A percentile compares a stretch with the other conserved stretches of the same genome.
These are phyloP conservation scores for Cladosporium sp. DNA, from an alignment of 2,329 filamentous ascomycete species.

Conservation along the genomic window DNA sequence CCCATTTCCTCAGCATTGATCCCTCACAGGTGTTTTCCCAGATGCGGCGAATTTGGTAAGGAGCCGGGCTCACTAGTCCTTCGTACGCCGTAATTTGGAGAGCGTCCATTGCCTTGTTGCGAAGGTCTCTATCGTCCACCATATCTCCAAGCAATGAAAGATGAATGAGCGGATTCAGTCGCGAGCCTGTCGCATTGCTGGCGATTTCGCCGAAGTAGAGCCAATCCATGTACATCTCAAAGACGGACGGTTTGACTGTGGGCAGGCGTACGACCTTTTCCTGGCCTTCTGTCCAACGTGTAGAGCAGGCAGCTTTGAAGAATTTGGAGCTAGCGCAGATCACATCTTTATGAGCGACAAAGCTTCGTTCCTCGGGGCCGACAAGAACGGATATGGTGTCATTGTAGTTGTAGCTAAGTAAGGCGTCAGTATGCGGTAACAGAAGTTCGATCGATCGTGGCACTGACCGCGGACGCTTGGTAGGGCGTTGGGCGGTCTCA, in stretches of 20 bases:
- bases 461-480: background rate
- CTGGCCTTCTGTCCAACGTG: conserved; percentile 10
- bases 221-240: conserved; percentile 16
- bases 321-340: conserved; percentile 19
- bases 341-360: conserved; percentile 17
- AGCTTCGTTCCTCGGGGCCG: conserved; percentile 7
- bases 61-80: too few relatives aligned
- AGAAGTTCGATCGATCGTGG: background rate
- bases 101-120: background rate
- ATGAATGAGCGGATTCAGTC: background rate
- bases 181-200: background rate
- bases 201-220: background rate
- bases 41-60: background rate
- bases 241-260: background rate
- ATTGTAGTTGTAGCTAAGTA: background rate
- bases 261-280: background rate
- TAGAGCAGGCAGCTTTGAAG: conserved; percentile 22
- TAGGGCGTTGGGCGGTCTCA: background rate
- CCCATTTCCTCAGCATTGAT: background rate
- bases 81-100: too few relatives aligned
- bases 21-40: background rate
- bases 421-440: background rate
- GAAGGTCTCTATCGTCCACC: background rate
- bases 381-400: conserved; percentile 16
- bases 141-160: background rate